These are phyloP conservation scores for Penium margaritaceum DNA, from an alignment of 139 green algal species.

Conservation along the genomic window DNA sequence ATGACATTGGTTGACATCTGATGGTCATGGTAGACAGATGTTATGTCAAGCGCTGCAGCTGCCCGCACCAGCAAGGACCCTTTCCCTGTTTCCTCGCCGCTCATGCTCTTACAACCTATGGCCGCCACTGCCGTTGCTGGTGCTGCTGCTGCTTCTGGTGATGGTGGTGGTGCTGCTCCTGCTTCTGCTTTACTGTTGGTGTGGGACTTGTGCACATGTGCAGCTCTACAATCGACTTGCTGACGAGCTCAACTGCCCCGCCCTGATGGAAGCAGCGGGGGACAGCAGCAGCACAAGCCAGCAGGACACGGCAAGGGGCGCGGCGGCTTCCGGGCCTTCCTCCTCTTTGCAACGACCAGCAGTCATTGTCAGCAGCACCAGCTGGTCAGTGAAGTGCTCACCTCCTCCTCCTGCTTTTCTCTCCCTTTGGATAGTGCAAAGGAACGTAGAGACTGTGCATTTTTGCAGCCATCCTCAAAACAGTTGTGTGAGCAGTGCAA, in stretches of 20 bases:
- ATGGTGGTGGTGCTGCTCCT: not conserved
- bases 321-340: no score
- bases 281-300: no score
- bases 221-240: not conserved
- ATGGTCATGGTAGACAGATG: no score
- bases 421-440: constrained; percentile 6
- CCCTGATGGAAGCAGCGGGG: not conserved
- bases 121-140: no score
- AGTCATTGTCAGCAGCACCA: constrained; percentile 86
- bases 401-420: not conserved
- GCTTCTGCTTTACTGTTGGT: not conserved
- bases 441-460: not conserved
- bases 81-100: no score
- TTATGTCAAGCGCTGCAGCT: no score
- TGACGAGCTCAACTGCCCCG: not conserved
- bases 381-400: constrained; percentile 55
- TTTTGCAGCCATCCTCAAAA: no score
- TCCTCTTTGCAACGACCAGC: constrained; percentile 69
- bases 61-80: no score
- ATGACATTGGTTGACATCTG: no score
- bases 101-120: no score
- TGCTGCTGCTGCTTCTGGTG: no score
- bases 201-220: not conserved
- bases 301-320: constrained; percentile 4
- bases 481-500: no score